Conservation (phyloP, 768 basidiomycete species). For the Leccinellum albellum region DNA sequence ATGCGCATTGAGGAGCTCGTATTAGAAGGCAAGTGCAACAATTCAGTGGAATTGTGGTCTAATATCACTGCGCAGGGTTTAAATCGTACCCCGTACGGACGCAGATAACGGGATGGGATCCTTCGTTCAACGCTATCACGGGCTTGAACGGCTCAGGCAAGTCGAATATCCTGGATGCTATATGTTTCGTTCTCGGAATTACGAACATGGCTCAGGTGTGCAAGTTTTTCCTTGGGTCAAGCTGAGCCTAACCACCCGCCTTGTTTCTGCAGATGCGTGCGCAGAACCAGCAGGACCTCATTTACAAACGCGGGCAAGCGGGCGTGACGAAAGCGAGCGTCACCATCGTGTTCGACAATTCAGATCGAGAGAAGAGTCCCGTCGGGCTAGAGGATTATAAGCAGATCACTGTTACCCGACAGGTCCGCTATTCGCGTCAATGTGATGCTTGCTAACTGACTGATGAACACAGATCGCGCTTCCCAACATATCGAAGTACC, state of each 20-base stretch:
- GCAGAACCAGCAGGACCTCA: slow-evolving; percentile 93
- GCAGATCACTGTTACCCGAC: slow-evolving; percentile 96
- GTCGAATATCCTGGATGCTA: slow-evolving; percentile 98
- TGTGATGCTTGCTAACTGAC: not conserved
- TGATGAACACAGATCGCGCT: slow-evolving; percentile 69
- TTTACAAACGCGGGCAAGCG: slow-evolving; percentile 98
- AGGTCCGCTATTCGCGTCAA: slow-evolving; percentile 48
- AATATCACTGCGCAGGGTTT: slow-evolving; percentile 58
- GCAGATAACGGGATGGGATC: slow-evolving; percentile 94
- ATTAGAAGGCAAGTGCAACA: slow-evolving; percentile 62
- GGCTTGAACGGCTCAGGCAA: slow-evolving; percentile 96
- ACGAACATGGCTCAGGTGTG: slow-evolving; percentile 92
- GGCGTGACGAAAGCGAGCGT: slow-evolving; percentile 97
- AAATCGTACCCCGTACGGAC: slow-evolving; percentile 97
- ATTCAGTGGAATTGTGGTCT: not conserved
- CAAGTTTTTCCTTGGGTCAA: not conserved
- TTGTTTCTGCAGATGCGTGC: slow-evolving; percentile 73
- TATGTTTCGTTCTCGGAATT: slow-evolving; percentile 97
- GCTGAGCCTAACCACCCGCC: not conserved
- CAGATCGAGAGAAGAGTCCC: slow-evolving; percentile 80
- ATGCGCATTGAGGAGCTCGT: slow-evolving; percentile 97
- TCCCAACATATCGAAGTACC: slow-evolving; percentile 91
- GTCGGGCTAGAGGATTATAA: slow-evolving; percentile 73
- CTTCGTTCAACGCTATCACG: slow-evolving; percentile 98
- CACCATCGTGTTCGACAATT: slow-evolving; percentile 98